phyloP scores from a whole-genome alignment of 352 stramenopile species.

The Blastocystis sp. region DNA sequence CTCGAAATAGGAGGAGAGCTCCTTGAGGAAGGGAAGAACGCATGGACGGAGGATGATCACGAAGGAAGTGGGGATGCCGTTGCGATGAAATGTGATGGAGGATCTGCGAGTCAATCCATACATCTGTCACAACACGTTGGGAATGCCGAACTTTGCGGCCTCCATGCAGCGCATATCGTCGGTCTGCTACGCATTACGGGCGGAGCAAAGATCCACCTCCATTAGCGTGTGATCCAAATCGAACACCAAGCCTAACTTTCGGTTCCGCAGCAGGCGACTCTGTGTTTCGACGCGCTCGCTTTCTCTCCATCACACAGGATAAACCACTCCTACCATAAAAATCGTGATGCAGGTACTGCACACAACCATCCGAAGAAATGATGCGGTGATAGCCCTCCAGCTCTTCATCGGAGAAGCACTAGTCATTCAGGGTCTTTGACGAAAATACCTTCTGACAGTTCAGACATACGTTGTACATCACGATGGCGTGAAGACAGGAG shows the following conservation, averaged over 20 bases:
- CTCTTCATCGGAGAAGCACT: constrained; percentile 23
- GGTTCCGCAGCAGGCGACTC: constrained; percentile 18
- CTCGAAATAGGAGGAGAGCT: constrained; percentile 53
- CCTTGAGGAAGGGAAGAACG: constrained; percentile 9
- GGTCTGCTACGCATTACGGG: constrained; percentile 20
- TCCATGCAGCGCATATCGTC: constrained; percentile 18
- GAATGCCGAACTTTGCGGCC: constrained; percentile 38
- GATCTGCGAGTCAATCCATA: neutral
- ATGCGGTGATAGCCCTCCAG: constrained; percentile 21
- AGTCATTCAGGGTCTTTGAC: neutral
- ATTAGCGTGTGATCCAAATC: constrained; percentile 63
- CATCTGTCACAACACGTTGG: neutral
- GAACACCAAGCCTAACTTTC: constrained; percentile 38
- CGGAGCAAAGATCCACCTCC: constrained; percentile 5
- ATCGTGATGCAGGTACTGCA: constrained; percentile 59
- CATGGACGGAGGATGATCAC: constrained; percentile 34
- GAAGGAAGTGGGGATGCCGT: neutral
- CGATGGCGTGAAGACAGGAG: constrained; percentile 37
- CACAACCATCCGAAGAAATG: constrained; percentile 44
- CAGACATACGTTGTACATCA: constrained; percentile 61
- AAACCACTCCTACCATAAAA: neutral
- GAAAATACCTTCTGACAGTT: constrained; percentile 27
- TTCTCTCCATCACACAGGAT: neutral
- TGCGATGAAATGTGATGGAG: constrained; percentile 29
- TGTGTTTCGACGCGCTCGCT: constrained; percentile 24